Base-by-base conservation (phyloP, 163 green algal species). In the Volvox carteri region DNA sequence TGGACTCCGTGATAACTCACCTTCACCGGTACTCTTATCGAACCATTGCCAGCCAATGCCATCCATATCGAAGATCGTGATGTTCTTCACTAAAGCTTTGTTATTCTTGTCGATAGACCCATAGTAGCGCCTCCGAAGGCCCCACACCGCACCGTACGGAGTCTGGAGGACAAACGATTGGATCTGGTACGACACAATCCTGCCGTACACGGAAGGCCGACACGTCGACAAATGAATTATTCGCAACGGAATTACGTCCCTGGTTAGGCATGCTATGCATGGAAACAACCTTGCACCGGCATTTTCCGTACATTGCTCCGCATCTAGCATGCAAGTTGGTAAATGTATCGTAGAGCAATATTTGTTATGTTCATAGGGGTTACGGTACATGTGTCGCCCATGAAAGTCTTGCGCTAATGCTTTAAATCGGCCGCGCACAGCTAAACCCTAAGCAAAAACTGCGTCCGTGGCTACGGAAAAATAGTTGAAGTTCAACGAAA, bases 21-120 rank as follows among this genome's bases (percentile, higher is more conserved):
- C 65, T 58, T 48, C 30, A 21, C 41, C 67, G 0, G 65, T 87
- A 6, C 2, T 60, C 14, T 39, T 25, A 46, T 87, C 81, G 41
- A 62, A 87, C 81, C 81, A 87, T 68, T 87, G 65, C 81, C 81
- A 87, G n/a, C 81, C 81, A 37, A 56, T 21, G 2, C 65, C 81
- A 35, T 73, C 35, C 21, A 87, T 37, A 23, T 87, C 35, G 46
- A 58, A 80, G 2, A 87, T 25, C 35, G 65, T 80, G 9, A 87
- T 33, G 33, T 86, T 86, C 16, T 28, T 78, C 33, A 52, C 42
- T 8, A 0, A 4, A 7, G 62, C 11, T 3, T 28, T 70, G 79
- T 86, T 39, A 21, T 0, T n/a, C 2, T 3, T 23, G 28, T 67
- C 14, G 9, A 60, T 48, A 19, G 42, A 44, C 16, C 79, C 79